Base-by-base conservation (phyloP, 345 rosid genomes). In the Eucalyptus albens region DNA sequence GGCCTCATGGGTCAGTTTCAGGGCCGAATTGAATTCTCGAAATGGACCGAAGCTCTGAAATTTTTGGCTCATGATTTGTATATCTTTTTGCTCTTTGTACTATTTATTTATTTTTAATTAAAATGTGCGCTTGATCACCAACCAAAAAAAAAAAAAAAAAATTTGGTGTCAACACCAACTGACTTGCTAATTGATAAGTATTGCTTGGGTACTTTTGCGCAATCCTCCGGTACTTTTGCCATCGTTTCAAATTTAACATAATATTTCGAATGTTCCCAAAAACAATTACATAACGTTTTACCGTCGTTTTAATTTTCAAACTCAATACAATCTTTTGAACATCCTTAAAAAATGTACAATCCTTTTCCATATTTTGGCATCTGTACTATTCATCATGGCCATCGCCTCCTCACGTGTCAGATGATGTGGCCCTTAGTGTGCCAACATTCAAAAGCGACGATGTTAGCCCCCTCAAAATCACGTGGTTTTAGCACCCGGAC, bases 111-210 rank as follows among this genome's bases (percentile, higher is more conserved):
- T 56, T 56, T 9, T 56, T 22, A 2, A 22, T 56, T 56, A 56
- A 56, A 56, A 24, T 56, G 62, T 1, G 29, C 62, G 0, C 62
- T 56, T 56, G 6, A 24, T 10, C 62, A 56, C 29, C 3, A 3
- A 53, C 56, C 8, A 50, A 51, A 51, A 12, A 49, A 51, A 33
- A 33, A 33, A 33, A 33, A 53, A 51, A 53, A 51, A 15, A 51
- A 17, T 8, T 4, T 0, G 2, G 6, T 56, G 14, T 56, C 62
- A 56, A 56, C 29, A 14, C 3, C 2, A 1, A 65, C 3, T 15
- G 9, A 15, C 37, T 65, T 16, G 17, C 72, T 65, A 12, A 60
- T 17, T 27, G 31, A 15, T n/a, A 15, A 65, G 37, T 14, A 27
- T 65, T 14, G 37, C 16, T 65, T 65, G 37, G 72, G 37, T 14